These are phyloP conservation scores for Clavispora santaluciae DNA, from an alignment of 805 yeast genomes.

Conservation along the genomic window DNA sequence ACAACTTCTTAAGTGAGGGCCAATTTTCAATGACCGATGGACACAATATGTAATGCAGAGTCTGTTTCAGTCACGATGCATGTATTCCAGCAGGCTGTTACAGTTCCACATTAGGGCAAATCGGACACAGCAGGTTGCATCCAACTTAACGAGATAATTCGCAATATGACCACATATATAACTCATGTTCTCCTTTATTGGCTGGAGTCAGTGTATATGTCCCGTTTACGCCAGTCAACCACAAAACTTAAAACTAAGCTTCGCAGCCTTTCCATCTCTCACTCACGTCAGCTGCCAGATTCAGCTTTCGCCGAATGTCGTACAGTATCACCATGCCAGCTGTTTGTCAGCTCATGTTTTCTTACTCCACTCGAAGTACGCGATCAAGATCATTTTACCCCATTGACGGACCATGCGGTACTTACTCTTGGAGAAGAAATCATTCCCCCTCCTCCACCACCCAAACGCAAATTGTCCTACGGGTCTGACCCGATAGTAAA, in stretches of 20 bases:
- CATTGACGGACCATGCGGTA: conserved; percentile 9
- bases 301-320: neutral
- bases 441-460: conserved; percentile 16
- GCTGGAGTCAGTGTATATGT: neutral
- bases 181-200: no score
- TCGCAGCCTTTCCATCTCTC: neutral
- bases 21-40: no score
- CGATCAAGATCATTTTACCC: conserved; percentile 8
- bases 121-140: no score
- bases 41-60: neutral
- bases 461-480: neutral
- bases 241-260: neutral
- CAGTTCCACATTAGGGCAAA: neutral
- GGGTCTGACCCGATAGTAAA: neutral
- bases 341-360: conserved; percentile 1
- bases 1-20: no score
- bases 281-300: neutral
- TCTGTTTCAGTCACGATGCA: neutral
- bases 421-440: conserved; percentile 10
- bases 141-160: no score
- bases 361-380: conserved; percentile 16
- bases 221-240: neutral
- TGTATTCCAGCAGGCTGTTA: neutral
- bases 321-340: neutral
- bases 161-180: no score